Evolutionary conservation across 1,284 basidiomycete genomes (phyloP).

Genomic region (Trichosporon asahii): DNA sequence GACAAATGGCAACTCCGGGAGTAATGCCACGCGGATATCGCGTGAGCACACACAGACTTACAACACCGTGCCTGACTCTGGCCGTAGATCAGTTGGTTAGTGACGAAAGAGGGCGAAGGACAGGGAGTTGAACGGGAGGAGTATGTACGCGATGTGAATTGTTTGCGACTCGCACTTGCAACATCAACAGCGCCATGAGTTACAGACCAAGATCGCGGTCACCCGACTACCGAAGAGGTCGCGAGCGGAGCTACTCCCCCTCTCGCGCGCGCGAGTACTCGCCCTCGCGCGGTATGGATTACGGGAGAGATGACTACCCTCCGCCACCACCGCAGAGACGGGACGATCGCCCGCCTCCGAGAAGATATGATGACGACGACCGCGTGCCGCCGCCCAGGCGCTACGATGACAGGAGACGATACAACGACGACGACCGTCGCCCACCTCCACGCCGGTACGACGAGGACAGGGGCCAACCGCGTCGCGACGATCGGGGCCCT

Average conservation of each 20-base stretch:
- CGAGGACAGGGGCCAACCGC: background rate
- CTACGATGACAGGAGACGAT: conserved; percentile 21
- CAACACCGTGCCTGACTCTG: background rate
- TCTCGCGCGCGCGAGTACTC: conserved; percentile 15
- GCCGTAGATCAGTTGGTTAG: background rate
- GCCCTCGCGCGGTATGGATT: conserved; percentile 8
- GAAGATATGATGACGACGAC: conserved; percentile 24
- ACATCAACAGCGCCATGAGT: conserved; percentile 17
- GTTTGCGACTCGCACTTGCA: background rate
- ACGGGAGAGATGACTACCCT: conserved; percentile 1
- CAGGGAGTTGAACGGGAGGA: background rate
- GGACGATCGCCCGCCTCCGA: conserved; percentile 9
- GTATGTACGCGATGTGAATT: background rate
- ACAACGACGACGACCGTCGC: conserved; percentile 12
- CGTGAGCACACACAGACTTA: background rate
- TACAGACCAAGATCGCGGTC: conserved; percentile 23
- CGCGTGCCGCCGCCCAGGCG: conserved; percentile 17
- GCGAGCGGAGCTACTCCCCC: background rate
- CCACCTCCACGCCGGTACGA: conserved; percentile 13
- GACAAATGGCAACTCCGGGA: conserved; percentile 7
- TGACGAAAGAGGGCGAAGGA: background rate
- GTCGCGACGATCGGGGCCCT: conserved; percentile 7
- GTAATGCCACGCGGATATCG: background rate
- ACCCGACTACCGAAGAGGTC: conserved; percentile 16
- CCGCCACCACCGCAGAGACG: background rate